Base-by-base conservation (phyloP, 106 monocot genomes). In the Amphibolis antarctica region DNA sequence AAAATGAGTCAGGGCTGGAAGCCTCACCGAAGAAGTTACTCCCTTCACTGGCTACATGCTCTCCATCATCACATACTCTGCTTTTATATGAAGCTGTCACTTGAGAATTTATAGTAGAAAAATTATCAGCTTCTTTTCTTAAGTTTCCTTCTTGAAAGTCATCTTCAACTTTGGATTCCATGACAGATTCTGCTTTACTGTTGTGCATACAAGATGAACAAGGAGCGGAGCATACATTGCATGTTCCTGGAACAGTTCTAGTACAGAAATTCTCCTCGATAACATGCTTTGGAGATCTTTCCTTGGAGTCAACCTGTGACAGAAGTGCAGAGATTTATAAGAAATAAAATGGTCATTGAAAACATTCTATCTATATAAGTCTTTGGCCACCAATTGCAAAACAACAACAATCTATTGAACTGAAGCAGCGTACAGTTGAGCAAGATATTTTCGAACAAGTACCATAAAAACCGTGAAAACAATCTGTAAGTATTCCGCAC, bases 121-220 rank as follows among this genome's bases (percentile, higher is more conserved):
- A 78, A 71, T 65, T 70, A 58, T 78, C 72, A 66, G 65, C 59
- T 63, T 71, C 79, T 72, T 78, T 81, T 61, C 24, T 62, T 64
- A 23, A 45, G 62, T 28, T 70, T 26, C 63, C 71, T 21, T 69
- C 63, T 49, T 66, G 77, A 44, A 62, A 79, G 9, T 47, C 72
- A 81, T 66, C 72, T 27, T 85, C 79, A 54, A 63, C 66, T 31
- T 77, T 85, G 26, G 80, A 88, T 21, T 75, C 81, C 73, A 76
- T 68, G 11, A 44, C 59, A 71, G 71, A 66, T 3, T 52, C 6
- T 46, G 64, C 57, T 51, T 71, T 66, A 43, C 64, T 68, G 46
- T 63, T 44, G 70, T 94, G 93, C 79, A 89, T 74, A 65, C 93
- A 94, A 58, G 89, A 94, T 47, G 85, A 83, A 72, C 93, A 94